phyloP scores from a whole-genome alignment of 1,139 yeast species.

The Magnusiomyces tetraspermus region DNA sequence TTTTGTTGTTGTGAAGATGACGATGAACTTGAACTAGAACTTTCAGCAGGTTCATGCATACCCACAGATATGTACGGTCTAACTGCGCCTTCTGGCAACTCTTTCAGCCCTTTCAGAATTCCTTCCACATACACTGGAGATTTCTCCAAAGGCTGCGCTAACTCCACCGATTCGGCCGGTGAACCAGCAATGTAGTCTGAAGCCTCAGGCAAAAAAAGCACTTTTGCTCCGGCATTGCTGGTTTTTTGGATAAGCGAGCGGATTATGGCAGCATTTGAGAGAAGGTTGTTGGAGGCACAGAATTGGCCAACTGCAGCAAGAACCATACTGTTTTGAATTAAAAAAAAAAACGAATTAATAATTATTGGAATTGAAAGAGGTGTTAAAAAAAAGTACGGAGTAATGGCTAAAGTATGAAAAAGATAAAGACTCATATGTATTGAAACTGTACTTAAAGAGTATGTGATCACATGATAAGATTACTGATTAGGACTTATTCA shows the following conservation, averaged over 20 bases:
- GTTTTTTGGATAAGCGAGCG: slow-evolving; percentile 55
- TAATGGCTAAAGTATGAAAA: too few relatives aligned
- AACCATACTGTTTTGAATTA: too few relatives aligned
- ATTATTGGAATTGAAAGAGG: too few relatives aligned
- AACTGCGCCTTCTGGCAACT: slow-evolving; percentile 27
- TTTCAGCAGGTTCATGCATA: slow-evolving; percentile 63
- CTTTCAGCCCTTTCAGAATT: slow-evolving; percentile 41
- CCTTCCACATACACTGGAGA: slow-evolving; percentile 42
- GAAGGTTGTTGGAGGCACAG: slow-evolving; percentile 59
- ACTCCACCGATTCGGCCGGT: slow-evolving; percentile 51
- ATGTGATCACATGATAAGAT: background rate
- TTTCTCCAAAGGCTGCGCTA: slow-evolving; percentile 45
- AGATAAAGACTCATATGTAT: too few relatives aligned
- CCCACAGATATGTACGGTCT: slow-evolving; percentile 53
- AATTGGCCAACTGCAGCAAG: slow-evolving; percentile 80
- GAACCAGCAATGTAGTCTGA: slow-evolving; percentile 73
- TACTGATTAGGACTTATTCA: background rate
- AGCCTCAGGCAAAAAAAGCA: slow-evolving; percentile 86
- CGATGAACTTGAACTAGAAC: too few relatives aligned
- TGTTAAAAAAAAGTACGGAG: too few relatives aligned
- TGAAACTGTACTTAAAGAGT: too few relatives aligned
- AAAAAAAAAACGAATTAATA: too few relatives aligned
- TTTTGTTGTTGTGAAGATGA: slow-evolving; percentile 12
- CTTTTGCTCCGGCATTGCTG: slow-evolving; percentile 45
- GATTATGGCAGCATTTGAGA: slow-evolving; percentile 51